Evolutionary conservation across 2,329 filamentous ascomycete genomes (phyloP).

Genomic region (Penicillium crustosum): DNA sequence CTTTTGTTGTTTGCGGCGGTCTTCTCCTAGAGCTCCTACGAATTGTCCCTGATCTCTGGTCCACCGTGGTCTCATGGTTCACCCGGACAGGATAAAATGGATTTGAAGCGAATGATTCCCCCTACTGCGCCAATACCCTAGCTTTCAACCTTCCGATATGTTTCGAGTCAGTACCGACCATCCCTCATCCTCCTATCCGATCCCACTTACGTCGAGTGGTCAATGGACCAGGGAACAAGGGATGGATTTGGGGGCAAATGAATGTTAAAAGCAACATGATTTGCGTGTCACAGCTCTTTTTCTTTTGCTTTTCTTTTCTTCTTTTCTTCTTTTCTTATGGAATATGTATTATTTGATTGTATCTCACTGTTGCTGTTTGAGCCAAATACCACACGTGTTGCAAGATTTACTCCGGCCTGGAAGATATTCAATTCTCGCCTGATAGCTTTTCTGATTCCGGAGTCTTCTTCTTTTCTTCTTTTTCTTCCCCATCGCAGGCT

Average conservation of each 20-base stretch:
- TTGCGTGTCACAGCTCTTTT: not conserved
- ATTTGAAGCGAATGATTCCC: not conserved
- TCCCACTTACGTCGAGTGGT: not conserved
- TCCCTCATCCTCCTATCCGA: not conserved
- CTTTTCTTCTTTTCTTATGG: not conserved
- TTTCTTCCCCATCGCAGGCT: not conserved
- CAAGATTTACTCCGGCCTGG: not conserved
- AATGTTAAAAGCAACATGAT: not conserved
- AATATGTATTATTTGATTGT: slow-evolving; percentile 10
- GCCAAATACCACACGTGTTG: slow-evolving; percentile 2
- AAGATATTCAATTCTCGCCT: not conserved
- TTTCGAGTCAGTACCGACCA: not conserved
- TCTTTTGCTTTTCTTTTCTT: not conserved
- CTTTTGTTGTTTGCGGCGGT: slow-evolving; percentile 64
- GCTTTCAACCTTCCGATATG: not conserved
- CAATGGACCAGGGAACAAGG: not conserved
- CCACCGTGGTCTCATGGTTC: slow-evolving; percentile 31
- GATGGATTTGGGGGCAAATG: not conserved
- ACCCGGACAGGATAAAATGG: slow-evolving; percentile 21
- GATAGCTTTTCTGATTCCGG: not conserved
- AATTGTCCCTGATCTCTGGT: slow-evolving; percentile 44
- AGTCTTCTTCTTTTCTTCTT: slow-evolving; percentile 7
- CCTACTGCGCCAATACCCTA: slow-evolving; percentile 17
- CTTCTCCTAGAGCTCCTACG: slow-evolving; percentile 58
- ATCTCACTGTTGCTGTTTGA: slow-evolving; percentile 1